Evolutionary conservation across 345 rosid genomes (phyloP).

Genomic region (Arabis hirsuta): DNA sequence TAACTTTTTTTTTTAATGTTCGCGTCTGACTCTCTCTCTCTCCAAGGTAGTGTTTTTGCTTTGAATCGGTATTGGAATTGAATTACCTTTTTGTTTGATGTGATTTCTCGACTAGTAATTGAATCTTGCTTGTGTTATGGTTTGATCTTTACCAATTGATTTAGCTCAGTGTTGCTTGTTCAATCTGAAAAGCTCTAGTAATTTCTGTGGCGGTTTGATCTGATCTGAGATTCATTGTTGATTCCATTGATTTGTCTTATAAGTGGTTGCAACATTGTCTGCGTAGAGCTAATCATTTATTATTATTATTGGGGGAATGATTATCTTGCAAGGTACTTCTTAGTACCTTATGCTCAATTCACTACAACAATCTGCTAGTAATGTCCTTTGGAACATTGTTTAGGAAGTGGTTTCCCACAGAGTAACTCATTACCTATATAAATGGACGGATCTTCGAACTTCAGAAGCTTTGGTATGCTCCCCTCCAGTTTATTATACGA

Average conservation of each 20-base stretch:
- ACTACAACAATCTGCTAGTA: constrained; percentile 21
- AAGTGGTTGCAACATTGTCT: not conserved
- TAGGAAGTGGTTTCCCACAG: constrained; percentile 56
- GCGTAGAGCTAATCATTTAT: not conserved
- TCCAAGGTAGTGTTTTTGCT: not conserved
- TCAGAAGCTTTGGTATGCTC: constrained; percentile 48
- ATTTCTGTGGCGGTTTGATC: too few species aligned
- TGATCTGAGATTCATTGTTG: not conserved
- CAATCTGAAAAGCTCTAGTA: not conserved
- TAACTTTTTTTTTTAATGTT: too few species aligned
- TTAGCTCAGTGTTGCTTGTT: not conserved
- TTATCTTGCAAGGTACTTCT: constrained; percentile 5
- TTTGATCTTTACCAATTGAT: not conserved
- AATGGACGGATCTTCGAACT: constrained; percentile 50
- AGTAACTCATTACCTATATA: constrained; percentile 52
- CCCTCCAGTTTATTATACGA: constrained; percentile 59
- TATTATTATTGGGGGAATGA: constrained; percentile 9
- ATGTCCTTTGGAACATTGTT: constrained; percentile 45
- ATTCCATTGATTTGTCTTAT: constrained; percentile 2
- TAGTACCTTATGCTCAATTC: constrained; percentile 8
- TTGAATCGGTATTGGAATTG: not conserved
- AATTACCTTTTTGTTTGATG: not conserved
- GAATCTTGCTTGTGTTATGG: not conserved
- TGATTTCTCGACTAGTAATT: not conserved
- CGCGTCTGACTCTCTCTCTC: not conserved